A percentile compares a stretch with the other conserved stretches of the same genome.
Conservation (phyloP, 805 yeast genomes). For the Starmerella geochares region DNA sequence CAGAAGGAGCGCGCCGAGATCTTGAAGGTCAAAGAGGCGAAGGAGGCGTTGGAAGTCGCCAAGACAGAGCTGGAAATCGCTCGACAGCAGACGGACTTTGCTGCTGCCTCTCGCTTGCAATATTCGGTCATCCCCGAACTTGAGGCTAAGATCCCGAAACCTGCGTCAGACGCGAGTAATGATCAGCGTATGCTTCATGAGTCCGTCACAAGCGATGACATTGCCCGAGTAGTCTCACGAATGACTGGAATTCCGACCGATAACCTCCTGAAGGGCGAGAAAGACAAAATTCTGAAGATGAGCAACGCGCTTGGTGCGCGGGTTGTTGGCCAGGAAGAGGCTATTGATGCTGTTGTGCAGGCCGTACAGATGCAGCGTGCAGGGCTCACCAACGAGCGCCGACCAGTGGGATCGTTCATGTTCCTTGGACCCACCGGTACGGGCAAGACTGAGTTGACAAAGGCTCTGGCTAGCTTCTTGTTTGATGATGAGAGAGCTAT, state of each 20-base stretch:
- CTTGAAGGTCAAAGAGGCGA: constrained; percentile 66
- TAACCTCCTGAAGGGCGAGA: constrained; percentile 85
- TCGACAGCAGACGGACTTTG: constrained; percentile 79
- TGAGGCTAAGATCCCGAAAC: constrained; percentile 48
- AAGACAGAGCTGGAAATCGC: constrained; percentile 70
- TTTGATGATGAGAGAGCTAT: constrained; percentile 83
- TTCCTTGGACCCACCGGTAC: constrained; percentile 98
- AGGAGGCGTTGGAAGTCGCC: constrained; percentile 75
- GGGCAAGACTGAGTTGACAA: constrained; percentile 93
- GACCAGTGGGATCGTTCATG: constrained; percentile 95
- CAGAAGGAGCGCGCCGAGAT: constrained; percentile 68
- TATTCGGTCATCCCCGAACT: constrained; percentile 77
- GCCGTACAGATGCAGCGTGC: constrained; percentile 96
- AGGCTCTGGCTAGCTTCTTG: constrained; percentile 80
- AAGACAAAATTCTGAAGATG: constrained; percentile 81
- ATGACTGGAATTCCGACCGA: constrained; percentile 95
- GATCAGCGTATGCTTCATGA: constrained; percentile 56
- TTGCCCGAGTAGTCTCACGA: constrained; percentile 79
- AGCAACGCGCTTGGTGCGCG: constrained; percentile 63
- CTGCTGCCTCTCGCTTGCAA: constrained; percentile 76
- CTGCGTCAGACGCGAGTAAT: constrained; percentile 32
- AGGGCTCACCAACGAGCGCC: constrained; percentile 83
- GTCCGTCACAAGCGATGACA: constrained; percentile 87
- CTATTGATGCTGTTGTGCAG: constrained; percentile 77
- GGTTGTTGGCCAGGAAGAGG: constrained; percentile 94